Conservation (phyloP, 2,329 filamentous ascomycete species). For the Capronia coronata region DNA sequence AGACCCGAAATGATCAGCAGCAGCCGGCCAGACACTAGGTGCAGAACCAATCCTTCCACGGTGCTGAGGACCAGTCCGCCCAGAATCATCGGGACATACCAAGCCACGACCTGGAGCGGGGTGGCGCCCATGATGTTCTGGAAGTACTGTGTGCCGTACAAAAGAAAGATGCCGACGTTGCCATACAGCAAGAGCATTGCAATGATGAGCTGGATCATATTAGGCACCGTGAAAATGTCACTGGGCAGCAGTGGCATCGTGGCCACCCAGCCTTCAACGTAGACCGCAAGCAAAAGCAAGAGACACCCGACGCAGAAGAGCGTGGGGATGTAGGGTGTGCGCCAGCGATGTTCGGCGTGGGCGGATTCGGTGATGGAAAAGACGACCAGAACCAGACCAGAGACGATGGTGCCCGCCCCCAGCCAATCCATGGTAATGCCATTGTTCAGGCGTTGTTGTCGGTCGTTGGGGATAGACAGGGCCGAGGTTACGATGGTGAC, state of each 20-base stretch:
- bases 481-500: slow-evolving; percentile 43
- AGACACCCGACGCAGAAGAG: slow-evolving; percentile 58
- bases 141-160: slow-evolving; percentile 66
- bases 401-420: slow-evolving; percentile 55
- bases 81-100: slow-evolving; percentile 61
- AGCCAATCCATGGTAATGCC: slow-evolving; percentile 62
- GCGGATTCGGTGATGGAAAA: slow-evolving; percentile 69
- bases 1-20: slow-evolving; percentile 57
- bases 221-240: slow-evolving; percentile 61
- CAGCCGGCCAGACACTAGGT: slow-evolving; percentile 57
- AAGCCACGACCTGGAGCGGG: slow-evolving; percentile 59
- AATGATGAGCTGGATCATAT: slow-evolving; percentile 58
- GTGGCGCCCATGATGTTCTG: slow-evolving; percentile 53
- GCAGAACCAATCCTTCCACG: slow-evolving; percentile 60
- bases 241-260: slow-evolving; percentile 61
- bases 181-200: slow-evolving; percentile 63
- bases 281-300: slow-evolving; percentile 55
- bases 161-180: slow-evolving; percentile 59
- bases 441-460: slow-evolving; percentile 32
- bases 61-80: slow-evolving; percentile 62
- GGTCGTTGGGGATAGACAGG: slow-evolving; percentile 48
- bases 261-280: slow-evolving; percentile 66
- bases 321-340: slow-evolving; percentile 64
- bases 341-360: slow-evolving; percentile 63
- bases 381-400: slow-evolving; percentile 62